phyloP scores from a whole-genome alignment of 768 basidiomycete genomes.

The Lentinula sp. region DNA sequence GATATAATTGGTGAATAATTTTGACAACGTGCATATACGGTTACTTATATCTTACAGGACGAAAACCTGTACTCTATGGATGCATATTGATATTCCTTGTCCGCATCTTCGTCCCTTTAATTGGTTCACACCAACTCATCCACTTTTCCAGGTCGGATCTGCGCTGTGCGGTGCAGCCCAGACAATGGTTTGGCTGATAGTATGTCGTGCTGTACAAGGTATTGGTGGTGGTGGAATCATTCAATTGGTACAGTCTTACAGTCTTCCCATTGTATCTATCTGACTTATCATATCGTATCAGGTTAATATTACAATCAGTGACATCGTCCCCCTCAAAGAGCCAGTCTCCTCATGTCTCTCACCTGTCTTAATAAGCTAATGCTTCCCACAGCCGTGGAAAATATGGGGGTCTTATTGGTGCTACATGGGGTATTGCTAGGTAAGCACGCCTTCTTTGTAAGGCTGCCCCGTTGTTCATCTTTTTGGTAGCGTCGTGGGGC shows the following conservation, averaged over 20 bases:
- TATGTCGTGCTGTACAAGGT: slow-evolving; percentile 75
- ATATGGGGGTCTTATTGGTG: slow-evolving; percentile 69
- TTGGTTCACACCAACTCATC: not conserved
- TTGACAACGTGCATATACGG: not conserved
- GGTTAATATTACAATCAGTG: slow-evolving; percentile 70
- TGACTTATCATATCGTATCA: not conserved
- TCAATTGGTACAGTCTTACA: slow-evolving; percentile 34
- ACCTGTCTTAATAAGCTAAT: not conserved
- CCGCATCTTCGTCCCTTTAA: not conserved
- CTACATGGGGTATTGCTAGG: slow-evolving; percentile 72
- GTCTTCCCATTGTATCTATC: not conserved
- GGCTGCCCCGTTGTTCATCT: not conserved
- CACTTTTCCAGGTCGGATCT: slow-evolving; percentile 44
- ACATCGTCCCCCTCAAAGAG: slow-evolving; percentile 80
- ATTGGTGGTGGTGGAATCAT: slow-evolving; percentile 80
- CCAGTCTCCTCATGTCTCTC: not conserved
- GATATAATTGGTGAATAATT: slow-evolving; percentile 15
- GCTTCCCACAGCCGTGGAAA: slow-evolving; percentile 49
- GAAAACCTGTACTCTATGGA: slow-evolving; percentile 67
- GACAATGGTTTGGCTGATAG: slow-evolving; percentile 70
- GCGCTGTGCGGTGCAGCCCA: slow-evolving; percentile 81
- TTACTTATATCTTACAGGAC: slow-evolving; percentile 25
- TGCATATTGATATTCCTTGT: slow-evolving; percentile 63
- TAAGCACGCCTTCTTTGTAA: slow-evolving; percentile 6
- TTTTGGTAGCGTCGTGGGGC: slow-evolving; percentile 28